These are phyloP conservation scores for Aspergillus ellipticus DNA, from an alignment of 495 filamentous ascomycete genomes.

Conservation along the genomic window DNA sequence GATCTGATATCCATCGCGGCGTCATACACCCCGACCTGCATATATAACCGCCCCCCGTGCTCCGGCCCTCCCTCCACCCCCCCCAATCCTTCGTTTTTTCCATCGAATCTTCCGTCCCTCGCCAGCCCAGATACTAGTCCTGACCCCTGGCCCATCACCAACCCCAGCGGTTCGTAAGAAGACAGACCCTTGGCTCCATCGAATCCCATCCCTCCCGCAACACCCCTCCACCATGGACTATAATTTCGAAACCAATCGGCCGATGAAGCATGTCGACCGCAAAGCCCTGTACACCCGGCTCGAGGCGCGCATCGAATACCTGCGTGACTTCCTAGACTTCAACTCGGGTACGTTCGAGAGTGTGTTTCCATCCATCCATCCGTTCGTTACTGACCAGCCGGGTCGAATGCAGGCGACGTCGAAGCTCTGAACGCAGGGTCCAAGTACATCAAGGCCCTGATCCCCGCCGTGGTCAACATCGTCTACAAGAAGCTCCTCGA, in stretches of 20 bases:
- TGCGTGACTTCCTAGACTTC: conserved; percentile 72
- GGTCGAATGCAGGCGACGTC: conserved; percentile 51
- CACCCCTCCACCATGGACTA: conserved; percentile 17
- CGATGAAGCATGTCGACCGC: conserved; percentile 58
- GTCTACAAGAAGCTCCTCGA: conserved; percentile 74
- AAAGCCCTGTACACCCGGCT: conserved; percentile 65
- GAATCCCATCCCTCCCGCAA: neutral
- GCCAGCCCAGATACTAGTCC: too few species aligned
- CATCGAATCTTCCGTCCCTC: neutral
- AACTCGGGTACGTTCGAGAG: conserved; percentile 47
- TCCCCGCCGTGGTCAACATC: conserved; percentile 63
- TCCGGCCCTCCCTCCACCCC: conserved; percentile 3
- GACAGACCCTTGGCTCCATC: neutral
- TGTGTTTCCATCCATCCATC: neutral
- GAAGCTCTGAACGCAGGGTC: conserved; percentile 60
- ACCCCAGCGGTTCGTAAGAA: conserved; percentile 15
- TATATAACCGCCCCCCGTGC: conserved; percentile 15
- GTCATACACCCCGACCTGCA: neutral
- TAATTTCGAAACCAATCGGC: conserved; percentile 16
- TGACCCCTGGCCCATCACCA: too few species aligned
- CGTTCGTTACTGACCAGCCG: neutral
- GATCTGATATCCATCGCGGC: neutral
- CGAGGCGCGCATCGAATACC: conserved; percentile 63
- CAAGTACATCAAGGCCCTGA: conserved; percentile 71
- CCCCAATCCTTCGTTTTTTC: neutral